Percentiles rank a stretch among this genome's conserved stretches.
phyloP scores from a whole-genome alignment of 108 stramenopile species.

The Skeletonema menzelii region DNA sequence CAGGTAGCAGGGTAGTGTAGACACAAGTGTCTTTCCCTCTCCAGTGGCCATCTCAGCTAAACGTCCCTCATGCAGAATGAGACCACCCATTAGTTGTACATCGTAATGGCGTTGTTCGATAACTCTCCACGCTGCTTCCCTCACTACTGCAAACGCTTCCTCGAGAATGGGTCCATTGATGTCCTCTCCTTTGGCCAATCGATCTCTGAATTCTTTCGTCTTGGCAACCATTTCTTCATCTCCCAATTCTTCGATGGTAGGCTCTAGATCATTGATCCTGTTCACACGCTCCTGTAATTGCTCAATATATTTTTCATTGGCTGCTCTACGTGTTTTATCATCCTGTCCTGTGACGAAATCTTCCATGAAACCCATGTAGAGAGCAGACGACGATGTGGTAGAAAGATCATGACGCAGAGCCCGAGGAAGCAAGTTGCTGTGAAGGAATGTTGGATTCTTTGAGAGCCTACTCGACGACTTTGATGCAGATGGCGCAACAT shows the following conservation, averaged over 20 bases:
- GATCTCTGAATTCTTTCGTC: constrained; percentile 72
- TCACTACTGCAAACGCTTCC: constrained; percentile 94
- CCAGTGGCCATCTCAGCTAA: constrained; percentile 97
- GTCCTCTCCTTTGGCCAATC: constrained; percentile 73
- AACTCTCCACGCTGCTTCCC: constrained; percentile 97
- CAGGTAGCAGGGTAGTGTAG: constrained; percentile 86
- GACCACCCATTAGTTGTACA: constrained; percentile 91
- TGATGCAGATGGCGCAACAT: not conserved
- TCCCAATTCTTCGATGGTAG: constrained; percentile 75
- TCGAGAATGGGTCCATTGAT: constrained; percentile 74
- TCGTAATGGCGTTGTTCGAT: constrained; percentile 94
- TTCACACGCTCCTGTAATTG: constrained; percentile 70
- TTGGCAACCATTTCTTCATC: constrained; percentile 90
- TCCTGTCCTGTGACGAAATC: constrained; percentile 73
- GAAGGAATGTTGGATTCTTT: not conserved
- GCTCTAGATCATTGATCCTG: constrained; percentile 83
- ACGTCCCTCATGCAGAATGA: constrained; percentile 89
- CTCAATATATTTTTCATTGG: constrained; percentile 72
- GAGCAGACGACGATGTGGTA: constrained; percentile 10
- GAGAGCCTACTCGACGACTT: not conserved
- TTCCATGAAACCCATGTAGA: constrained; percentile 82
- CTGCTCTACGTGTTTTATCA: constrained; percentile 41
- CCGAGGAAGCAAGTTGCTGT: not conserved
- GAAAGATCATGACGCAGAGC: not conserved
- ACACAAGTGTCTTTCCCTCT: constrained; percentile 96